A percentile compares a stretch with the other conserved stretches of the same genome.
Evolutionary conservation across 2,329 filamentous ascomycete genomes (phyloP).

Genomic region (Cadophora luteo-olivacea): DNA sequence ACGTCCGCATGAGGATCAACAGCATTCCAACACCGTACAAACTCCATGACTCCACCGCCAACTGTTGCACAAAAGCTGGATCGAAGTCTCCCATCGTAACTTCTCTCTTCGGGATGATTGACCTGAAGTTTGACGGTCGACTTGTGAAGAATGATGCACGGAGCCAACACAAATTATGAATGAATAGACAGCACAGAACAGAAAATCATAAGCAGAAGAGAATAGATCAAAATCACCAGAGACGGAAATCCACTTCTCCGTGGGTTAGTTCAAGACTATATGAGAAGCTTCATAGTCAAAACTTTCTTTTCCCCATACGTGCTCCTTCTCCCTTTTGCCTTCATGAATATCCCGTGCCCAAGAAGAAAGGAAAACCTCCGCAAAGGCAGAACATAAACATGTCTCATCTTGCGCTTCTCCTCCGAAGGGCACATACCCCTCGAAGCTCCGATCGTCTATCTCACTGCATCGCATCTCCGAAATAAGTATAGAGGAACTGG

Average conservation of each 20-base stretch:
- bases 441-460: not conserved
- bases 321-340: not conserved
- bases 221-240: not conserved
- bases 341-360: no score
- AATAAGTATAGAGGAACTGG: not conserved
- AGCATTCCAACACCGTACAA: conserved; percentile 35
- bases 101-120: not conserved
- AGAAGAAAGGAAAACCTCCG: not conserved
- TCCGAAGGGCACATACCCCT: not conserved
- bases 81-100: conserved; percentile 32
- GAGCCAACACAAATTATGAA: not conserved
- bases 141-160: not conserved
- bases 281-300: not conserved
- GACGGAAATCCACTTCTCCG: not conserved
- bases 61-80: conserved; percentile 27
- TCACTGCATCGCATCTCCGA: not conserved
- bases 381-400: not conserved
- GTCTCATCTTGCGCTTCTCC: not conserved
- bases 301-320: not conserved
- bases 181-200: not conserved
- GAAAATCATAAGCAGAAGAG: not conserved
- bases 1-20: conserved; percentile 35
- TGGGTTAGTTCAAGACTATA: not conserved
- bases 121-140: not conserved
- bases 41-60: conserved; percentile 35